Evolutionary conservation across 345 rosid genomes (phyloP), one percentile per base, ranked within the genome.

Genomic region (Nasturtium officinale): DNA sequence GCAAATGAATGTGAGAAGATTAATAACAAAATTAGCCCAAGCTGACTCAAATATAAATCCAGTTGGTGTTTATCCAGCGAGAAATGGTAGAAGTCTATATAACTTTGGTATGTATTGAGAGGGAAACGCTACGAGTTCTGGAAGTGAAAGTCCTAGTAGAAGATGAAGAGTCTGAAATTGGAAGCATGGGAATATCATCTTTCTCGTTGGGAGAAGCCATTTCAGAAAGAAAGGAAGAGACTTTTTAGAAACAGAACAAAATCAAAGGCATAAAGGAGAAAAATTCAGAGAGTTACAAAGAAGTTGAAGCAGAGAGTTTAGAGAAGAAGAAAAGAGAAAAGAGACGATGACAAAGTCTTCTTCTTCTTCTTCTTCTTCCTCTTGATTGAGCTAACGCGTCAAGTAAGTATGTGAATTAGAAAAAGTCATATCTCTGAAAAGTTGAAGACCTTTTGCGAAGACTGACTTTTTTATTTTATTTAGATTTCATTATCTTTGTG

Each of bases 21-120:
- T 94, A 37, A 90, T 87, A 65, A 87, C 81, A 72, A 94, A 90
- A 73, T 87, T 94, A 54, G 87, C 91, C 95, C 91, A 83, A 46
- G 95, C 92, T 2, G 96, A 89, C 87, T 94, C 95, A 83, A 94
- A 89, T 67, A 89, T 80, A 71, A 90, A 88, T 47, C 92, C 91
- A 0, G 71, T 79, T 6, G 92, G 85, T 62, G 98, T 84, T 73
- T 80, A 90, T 7, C 98, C 97, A 67, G 87, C 85, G 73, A 94
- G 82, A 79, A 85, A 59, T 51, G 96, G 96, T 30, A 85, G 66
- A 72, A 94, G 80, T 62, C 94, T 85, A 61, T 74, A 89, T 71
- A 94, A 60, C 77, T 89, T 88, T 64, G 96, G 96, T 61, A 85
- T 55, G 65, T 90, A 87, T 61, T 94, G 92, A 77, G 48, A 87